Percentiles rank a stretch among this genome's conserved stretches.
Conservation (phyloP, 2,329 filamentous ascomycete genomes). For the Dichotomopilus funicola region DNA sequence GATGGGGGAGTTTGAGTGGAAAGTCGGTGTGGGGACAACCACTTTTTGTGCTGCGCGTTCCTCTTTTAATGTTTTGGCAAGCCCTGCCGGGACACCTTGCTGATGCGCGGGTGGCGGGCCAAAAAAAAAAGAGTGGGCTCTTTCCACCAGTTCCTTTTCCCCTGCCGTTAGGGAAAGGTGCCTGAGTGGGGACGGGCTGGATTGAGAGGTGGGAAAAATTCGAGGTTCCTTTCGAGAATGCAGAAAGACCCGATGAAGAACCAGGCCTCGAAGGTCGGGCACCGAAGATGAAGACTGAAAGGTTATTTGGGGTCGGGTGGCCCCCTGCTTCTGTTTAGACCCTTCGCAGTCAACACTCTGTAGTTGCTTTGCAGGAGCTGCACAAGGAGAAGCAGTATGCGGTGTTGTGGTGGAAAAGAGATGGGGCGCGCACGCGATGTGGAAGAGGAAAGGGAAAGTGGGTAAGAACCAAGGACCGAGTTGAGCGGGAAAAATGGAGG, state of each 20-base stretch:
- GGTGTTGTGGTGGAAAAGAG: slow-evolving; percentile 17
- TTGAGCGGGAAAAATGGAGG: slow-evolving; percentile 21
- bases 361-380: background rate
- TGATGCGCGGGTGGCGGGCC: slow-evolving; percentile 20
- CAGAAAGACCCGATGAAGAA: slow-evolving; percentile 7
- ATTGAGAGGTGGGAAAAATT: slow-evolving; percentile 19
- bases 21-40: slow-evolving; percentile 41
- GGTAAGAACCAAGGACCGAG: slow-evolving; percentile 23
- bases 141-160: slow-evolving; percentile 9
- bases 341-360: background rate
- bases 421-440: slow-evolving; percentile 8
- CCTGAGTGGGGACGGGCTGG: slow-evolving; percentile 17
- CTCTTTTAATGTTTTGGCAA: slow-evolving; percentile 24
- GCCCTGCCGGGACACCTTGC: slow-evolving; percentile 22
- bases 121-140: slow-evolving; percentile 16
- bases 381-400: background rate
- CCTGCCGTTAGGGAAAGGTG: slow-evolving; percentile 17
- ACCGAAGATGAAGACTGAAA: background rate
- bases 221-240: slow-evolving; percentile 5
- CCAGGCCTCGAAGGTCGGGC: background rate
- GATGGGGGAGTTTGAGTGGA: slow-evolving; percentile 38
- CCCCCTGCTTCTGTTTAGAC: slow-evolving; percentile 3
- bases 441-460: slow-evolving; percentile 23
- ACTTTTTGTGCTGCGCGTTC: slow-evolving; percentile 34
- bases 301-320: background rate